Evolutionary conservation across 495 filamentous ascomycete genomes (phyloP).

Genomic region (Bathelium albidoporum): DNA sequence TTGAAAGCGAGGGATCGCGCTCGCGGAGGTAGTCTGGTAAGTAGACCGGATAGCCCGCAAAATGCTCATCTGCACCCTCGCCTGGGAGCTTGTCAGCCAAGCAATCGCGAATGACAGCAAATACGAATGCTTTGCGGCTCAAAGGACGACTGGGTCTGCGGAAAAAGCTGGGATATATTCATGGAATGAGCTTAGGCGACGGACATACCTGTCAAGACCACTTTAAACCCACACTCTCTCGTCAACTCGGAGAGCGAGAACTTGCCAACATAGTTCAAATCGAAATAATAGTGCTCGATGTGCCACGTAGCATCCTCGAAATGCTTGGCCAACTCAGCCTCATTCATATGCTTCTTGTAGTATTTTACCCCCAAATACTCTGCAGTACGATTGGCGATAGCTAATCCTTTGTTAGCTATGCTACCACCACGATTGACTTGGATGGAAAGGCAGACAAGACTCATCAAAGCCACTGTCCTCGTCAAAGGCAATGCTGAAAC

Average conservation of each 20-base stretch:
- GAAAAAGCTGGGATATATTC: neutral
- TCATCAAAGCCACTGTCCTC: conserved; percentile 38
- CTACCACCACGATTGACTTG: neutral
- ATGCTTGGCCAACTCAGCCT: conserved; percentile 34
- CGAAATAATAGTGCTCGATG: conserved; percentile 36
- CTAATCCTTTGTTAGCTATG: conserved; percentile 18
- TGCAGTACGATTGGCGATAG: conserved; percentile 41
- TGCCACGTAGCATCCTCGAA: conserved; percentile 43
- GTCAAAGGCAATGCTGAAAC: conserved; percentile 42
- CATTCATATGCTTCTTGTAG: conserved; percentile 35
- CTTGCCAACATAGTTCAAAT: conserved; percentile 41
- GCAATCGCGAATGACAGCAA: neutral
- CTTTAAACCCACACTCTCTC: conserved; percentile 37
- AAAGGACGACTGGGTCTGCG: neutral
- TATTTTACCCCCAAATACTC: conserved; percentile 40
- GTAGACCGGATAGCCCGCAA: conserved; percentile 40
- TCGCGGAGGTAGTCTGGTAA: conserved; percentile 36
- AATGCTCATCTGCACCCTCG: conserved; percentile 46
- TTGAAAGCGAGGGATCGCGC: conserved; percentile 28
- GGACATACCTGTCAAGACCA: conserved; percentile 33
- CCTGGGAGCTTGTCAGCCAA: conserved; percentile 17
- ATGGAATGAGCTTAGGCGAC: neutral
- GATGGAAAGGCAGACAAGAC: conserved; percentile 26
- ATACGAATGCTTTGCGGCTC: neutral
- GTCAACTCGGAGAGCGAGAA: conserved; percentile 36